Conservation (phyloP, 2,329 filamentous ascomycete genomes). For the Calonectria hawksworthii region DNA sequence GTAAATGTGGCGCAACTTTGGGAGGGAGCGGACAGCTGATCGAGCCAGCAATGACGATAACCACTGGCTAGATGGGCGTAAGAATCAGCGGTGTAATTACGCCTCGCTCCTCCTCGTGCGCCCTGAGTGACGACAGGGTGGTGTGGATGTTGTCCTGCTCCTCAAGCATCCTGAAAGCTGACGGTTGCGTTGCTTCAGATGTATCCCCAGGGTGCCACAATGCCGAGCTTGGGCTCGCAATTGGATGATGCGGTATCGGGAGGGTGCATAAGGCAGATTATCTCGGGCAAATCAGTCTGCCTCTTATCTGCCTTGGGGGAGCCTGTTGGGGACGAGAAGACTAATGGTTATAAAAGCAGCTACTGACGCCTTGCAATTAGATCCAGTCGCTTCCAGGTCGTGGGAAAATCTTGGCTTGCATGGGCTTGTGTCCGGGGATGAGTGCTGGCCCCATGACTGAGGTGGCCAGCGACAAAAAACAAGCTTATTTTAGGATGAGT, state of each 20-base stretch:
- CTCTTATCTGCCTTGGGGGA: not conserved
- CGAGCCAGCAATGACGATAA: not conserved
- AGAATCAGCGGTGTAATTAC: slow-evolving; percentile 22
- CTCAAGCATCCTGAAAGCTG: not conserved
- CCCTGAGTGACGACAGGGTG: not conserved
- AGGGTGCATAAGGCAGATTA: not conserved
- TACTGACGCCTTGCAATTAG: not conserved
- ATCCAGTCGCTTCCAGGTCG: not conserved
- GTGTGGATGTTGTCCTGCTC: not conserved
- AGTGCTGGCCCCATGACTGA: not conserved
- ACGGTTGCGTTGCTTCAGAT: not conserved
- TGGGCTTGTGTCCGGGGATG: not conserved
- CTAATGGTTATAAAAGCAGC: not conserved
- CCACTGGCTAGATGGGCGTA: not conserved
- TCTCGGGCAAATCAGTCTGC: not conserved
- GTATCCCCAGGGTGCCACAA: not conserved
- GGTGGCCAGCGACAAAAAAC: slow-evolving; percentile 11
- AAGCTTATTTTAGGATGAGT: slow-evolving; percentile 27
- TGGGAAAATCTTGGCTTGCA: slow-evolving; percentile 2
- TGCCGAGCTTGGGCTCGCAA: not conserved
- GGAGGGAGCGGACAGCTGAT: not conserved
- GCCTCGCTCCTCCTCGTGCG: not conserved
- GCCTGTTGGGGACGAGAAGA: not conserved
- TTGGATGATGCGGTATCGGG: not conserved
- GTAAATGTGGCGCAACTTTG: slow-evolving; percentile 5